Percentiles rank a stretch among this genome's conserved stretches.
Evolutionary conservation across 2,329 filamentous ascomycete species (phyloP).

Genomic region (Phaeosphaeria sp.): DNA sequence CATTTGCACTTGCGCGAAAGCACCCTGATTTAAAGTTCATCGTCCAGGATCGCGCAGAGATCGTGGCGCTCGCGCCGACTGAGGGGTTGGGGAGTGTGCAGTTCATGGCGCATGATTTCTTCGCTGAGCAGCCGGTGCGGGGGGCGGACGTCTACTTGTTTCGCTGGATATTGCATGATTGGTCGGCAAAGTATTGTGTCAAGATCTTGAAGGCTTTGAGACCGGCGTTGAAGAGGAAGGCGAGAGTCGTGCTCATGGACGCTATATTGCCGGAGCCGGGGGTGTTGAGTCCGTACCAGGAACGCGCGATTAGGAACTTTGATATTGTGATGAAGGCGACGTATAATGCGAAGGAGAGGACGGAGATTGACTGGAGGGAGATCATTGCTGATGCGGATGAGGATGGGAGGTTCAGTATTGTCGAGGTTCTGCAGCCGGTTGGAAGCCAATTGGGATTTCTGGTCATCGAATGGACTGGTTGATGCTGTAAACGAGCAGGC

Average conservation of each 20-base stretch:
- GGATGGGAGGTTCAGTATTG: not conserved
- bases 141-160: conserved; percentile 47
- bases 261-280: conserved; percentile 10
- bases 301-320: conserved; percentile 16
- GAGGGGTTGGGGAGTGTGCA: conserved; percentile 7
- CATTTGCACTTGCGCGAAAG: conserved; percentile 18
- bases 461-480: not conserved
- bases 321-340: conserved; percentile 57
- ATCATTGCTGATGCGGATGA: conserved; percentile 52
- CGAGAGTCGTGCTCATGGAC: conserved; percentile 24
- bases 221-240: conserved; percentile 28
- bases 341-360: conserved; percentile 55
- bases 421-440: not conserved
- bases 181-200: conserved; percentile 41
- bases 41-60: conserved; percentile 24
- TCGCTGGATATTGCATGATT: conserved; percentile 51
- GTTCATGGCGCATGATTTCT: conserved; percentile 29
- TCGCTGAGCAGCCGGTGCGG: conserved; percentile 23
- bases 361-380: conserved; percentile 52
- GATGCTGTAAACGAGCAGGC: not conserved
- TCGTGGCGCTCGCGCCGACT: conserved; percentile 16
- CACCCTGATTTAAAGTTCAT: conserved; percentile 17
- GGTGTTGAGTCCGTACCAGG: conserved; percentile 12
- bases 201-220: conserved; percentile 19
- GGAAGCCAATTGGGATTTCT: not conserved